phyloP scores from a whole-genome alignment of 805 yeast species.

The Yarrowia phangngaensis region DNA sequence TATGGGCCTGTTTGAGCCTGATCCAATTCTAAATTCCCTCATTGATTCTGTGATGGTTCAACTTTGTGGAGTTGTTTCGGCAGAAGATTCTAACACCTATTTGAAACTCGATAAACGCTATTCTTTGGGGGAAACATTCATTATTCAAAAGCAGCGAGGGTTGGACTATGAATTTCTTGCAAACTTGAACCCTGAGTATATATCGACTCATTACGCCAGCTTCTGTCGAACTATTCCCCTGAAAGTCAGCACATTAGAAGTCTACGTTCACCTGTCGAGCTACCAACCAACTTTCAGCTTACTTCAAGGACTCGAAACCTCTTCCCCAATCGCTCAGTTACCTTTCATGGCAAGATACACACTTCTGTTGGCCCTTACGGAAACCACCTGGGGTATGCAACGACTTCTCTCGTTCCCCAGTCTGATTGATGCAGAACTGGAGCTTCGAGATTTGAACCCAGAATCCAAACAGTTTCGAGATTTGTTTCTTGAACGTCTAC shows the following conservation, averaged over 20 bases:
- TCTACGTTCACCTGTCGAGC: not conserved
- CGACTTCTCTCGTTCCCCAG: conserved; percentile 7
- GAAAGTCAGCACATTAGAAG: conserved; percentile 4
- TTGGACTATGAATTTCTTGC: conserved; percentile 15
- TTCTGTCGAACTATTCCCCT: not conserved
- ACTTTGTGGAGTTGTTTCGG: not conserved
- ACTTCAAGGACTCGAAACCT: not conserved
- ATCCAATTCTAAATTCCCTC: conserved; percentile 1
- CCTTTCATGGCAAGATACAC: conserved; percentile 21
- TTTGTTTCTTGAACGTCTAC: not conserved
- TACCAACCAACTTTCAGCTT: conserved; percentile 5
- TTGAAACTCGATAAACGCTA: not conserved
- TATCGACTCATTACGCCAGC: not conserved
- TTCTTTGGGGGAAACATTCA: conserved; percentile 7
- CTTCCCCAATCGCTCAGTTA: not conserved
- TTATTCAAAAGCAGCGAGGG: conserved; percentile 11
- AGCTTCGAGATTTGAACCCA: conserved; percentile 12
- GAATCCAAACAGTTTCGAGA: not conserved
- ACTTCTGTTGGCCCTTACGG: not conserved
- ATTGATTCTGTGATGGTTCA: conserved; percentile 11
- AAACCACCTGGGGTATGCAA: conserved; percentile 7
- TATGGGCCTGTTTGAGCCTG: conserved; percentile 9
- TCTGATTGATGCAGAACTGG: conserved; percentile 8
- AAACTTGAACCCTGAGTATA: conserved; percentile 1
- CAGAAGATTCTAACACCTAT: not conserved